These are phyloP conservation scores for Eragrostis curvula DNA, from an alignment of 176 grass and related monocot genomes.

Conservation along the genomic window DNA sequence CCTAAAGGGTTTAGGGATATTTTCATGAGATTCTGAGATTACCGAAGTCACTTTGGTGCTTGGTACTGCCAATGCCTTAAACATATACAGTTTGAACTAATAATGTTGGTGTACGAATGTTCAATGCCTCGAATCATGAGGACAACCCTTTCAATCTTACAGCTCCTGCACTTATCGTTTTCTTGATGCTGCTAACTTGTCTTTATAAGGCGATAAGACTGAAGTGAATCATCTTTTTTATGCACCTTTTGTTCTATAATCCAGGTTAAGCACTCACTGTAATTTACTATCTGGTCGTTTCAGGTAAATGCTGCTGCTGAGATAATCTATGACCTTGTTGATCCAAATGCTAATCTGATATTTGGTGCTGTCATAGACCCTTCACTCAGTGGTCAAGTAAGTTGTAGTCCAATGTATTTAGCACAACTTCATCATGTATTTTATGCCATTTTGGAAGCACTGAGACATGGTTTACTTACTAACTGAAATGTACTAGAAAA, in stretches of 20 bases:
- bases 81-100: neutral
- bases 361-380: conserved; percentile 97
- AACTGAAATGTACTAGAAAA: conserved; percentile 9
- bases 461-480: neutral
- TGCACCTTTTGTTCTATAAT: neutral
- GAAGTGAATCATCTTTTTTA: conserved; percentile 14
- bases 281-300: conserved; percentile 36
- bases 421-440: neutral
- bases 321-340: conserved; percentile 97
- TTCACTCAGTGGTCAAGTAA: conserved; percentile 91
- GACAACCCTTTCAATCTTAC: neutral
- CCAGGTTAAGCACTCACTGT: neutral
- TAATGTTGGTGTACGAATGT: neutral
- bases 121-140: neutral
- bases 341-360: conserved; percentile 99
- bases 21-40: neutral
- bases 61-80: neutral
- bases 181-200: conserved; percentile 24
- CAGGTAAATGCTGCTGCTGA: conserved; percentile 97
- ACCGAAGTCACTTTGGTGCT: neutral
- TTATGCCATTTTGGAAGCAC: neutral
- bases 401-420: conserved; percentile 29
- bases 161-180: conserved; percentile 7
- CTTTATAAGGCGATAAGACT: neutral
- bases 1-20: neutral